phyloP scores from a whole-genome alignment of 169 alveolate species.

The Blepharisma undulans region DNA sequence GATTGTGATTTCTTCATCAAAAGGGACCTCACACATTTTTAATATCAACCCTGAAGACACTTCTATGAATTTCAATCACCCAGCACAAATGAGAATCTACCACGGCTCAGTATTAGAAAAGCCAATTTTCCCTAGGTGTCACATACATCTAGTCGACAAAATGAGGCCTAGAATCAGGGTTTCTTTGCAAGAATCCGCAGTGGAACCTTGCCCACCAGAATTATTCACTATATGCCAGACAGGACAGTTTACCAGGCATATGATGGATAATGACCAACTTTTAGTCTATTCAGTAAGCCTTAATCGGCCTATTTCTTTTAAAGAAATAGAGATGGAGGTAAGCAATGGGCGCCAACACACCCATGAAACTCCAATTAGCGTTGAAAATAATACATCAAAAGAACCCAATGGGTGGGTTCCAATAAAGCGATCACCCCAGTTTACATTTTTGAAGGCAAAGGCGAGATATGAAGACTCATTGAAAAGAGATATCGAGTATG shows the following conservation, averaged over 20 bases:
- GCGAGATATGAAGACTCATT: background rate
- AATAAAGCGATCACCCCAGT: background rate
- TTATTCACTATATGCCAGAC: background rate
- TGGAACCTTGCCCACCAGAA: background rate
- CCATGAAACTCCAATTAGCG: background rate
- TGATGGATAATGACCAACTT: background rate
- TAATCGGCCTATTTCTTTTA: background rate
- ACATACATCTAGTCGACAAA: background rate
- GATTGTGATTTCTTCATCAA: background rate
- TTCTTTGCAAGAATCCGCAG: background rate
- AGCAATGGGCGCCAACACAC: background rate
- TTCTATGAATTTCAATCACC: constrained; percentile 8
- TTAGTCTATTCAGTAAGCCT: background rate
- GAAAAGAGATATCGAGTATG: background rate
- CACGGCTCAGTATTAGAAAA: background rate
- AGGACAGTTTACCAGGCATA: background rate
- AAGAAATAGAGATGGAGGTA: background rate
- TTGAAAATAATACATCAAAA: background rate
- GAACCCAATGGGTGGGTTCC: background rate
- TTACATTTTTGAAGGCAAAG: background rate
- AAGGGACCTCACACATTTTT: constrained; percentile 19
- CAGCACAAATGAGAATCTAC: background rate
- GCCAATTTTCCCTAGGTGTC: background rate
- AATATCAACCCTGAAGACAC: background rate
- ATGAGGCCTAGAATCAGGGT: background rate